Conservation (phyloP, 2,329 filamentous ascomycete genomes). For the Paraconiothyrium brasiliense region DNA sequence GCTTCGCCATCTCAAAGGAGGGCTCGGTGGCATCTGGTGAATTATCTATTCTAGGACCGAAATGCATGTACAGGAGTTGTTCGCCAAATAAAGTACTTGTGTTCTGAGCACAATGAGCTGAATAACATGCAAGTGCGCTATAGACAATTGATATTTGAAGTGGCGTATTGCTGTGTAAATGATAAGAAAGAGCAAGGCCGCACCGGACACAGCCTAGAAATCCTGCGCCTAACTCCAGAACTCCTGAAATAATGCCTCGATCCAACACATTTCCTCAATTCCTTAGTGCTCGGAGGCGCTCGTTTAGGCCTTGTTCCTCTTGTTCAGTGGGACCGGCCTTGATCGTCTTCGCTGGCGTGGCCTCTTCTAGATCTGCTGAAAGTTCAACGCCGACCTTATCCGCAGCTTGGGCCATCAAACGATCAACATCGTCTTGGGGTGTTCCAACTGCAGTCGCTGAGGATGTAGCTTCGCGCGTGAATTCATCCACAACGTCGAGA, state of each 20-base stretch:
- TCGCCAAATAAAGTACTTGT: not conserved
- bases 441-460: slow-evolving; percentile 78
- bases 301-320: slow-evolving; percentile 77
- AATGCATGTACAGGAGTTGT: not conserved
- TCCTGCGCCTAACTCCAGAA: slow-evolving; percentile 13
- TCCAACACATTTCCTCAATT: slow-evolving; percentile 36
- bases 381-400: slow-evolving; percentile 89
- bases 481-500: slow-evolving; percentile 65
- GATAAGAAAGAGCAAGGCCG: not conserved
- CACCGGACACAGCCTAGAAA: not conserved
- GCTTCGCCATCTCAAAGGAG: no score
- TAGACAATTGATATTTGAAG: not conserved
- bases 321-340: slow-evolving; percentile 76
- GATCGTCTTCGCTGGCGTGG: slow-evolving; percentile 62
- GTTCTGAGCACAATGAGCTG: not conserved
- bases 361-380: slow-evolving; percentile 74
- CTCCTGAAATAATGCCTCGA: slow-evolving; percentile 9
- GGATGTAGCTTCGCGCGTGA: slow-evolving; percentile 86
- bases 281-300: slow-evolving; percentile 65
- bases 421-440: slow-evolving; percentile 86
- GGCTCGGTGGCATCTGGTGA: no score
- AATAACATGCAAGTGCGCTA: slow-evolving; percentile 2
- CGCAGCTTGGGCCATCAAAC: slow-evolving; percentile 83
- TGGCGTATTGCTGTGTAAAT: not conserved
- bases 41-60: no score